phyloP scores from a whole-genome alignment of 2,329 filamentous ascomycete genomes.

The Elsinoe batatas region DNA sequence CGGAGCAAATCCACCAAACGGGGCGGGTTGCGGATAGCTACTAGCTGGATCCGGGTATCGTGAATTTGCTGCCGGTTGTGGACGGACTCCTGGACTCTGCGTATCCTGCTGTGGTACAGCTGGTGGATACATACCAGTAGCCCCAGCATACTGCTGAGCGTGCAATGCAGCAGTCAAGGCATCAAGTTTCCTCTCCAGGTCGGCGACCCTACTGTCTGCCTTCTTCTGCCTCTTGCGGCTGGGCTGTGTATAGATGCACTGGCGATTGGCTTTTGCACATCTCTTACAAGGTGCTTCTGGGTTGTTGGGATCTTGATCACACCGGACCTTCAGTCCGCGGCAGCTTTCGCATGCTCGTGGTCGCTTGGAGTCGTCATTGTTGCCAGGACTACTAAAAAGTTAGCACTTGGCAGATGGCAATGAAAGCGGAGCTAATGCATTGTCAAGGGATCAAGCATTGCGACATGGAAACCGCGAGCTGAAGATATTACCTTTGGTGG shows the following conservation, averaged over 20 bases:
- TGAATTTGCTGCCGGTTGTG: background rate
- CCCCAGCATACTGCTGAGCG: conserved; percentile 33
- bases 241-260: conserved; percentile 66
- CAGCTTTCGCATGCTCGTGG: conserved; percentile 40
- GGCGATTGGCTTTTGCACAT: conserved; percentile 69
- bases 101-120: background rate
- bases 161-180: conserved; percentile 72
- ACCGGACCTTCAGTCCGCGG: conserved; percentile 55
- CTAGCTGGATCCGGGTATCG: background rate
- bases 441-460: too few species aligned
- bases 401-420: conserved; percentile 24
- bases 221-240: conserved; percentile 80
- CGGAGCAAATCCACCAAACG: background rate
- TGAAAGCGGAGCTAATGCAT: too few species aligned
- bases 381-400: conserved; percentile 20
- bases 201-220: conserved; percentile 77
- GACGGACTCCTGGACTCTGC: background rate
- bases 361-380: conserved; percentile 34
- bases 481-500: background rate
- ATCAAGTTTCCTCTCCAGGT: conserved; percentile 89
- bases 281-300: conserved; percentile 51
- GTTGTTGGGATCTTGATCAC: conserved; percentile 60
- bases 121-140: background rate
- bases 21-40: background rate
- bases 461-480: background rate